phyloP scores from a whole-genome alignment of 257 asterid species.

The Lycium barbarum region DNA sequence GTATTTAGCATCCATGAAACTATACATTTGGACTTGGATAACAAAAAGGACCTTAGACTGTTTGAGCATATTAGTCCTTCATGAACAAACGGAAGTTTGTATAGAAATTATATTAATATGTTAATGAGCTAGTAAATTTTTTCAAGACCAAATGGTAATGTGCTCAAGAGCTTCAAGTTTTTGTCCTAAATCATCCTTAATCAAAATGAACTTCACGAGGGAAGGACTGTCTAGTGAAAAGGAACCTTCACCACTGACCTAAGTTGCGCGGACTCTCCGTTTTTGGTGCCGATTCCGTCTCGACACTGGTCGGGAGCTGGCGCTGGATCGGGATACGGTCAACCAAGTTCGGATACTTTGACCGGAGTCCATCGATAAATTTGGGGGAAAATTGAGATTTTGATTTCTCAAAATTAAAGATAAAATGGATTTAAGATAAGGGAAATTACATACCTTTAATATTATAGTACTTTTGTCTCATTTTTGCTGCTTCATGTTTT shows the following conservation, averaged over 20 bases:
- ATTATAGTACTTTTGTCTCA: too few relatives aligned
- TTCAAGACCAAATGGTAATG: not conserved
- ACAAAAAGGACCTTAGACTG: not conserved
- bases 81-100: not conserved
- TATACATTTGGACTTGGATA: not conserved
- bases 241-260: not conserved
- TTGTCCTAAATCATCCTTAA: not conserved
- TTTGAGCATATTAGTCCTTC: not conserved
- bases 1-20: not conserved
- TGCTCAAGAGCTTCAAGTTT: not conserved
- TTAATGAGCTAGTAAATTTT: not conserved
- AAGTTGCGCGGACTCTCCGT: too few relatives aligned
- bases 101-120: not conserved
- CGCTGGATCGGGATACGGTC: too few relatives aligned
- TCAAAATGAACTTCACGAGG: not conserved
- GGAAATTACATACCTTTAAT: too few relatives aligned
- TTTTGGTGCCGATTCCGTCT: too few relatives aligned
- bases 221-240: not conserved
- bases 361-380: too few relatives aligned
- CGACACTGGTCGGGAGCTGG: too few relatives aligned
- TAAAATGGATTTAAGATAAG: too few relatives aligned
- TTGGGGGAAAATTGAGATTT: too few relatives aligned
- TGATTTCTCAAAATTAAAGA: too few relatives aligned
- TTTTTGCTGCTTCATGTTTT: too few relatives aligned
- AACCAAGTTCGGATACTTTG: too few relatives aligned